Conservation (phyloP, 345 rosid genomes). For the Isatis tinctoria region DNA sequence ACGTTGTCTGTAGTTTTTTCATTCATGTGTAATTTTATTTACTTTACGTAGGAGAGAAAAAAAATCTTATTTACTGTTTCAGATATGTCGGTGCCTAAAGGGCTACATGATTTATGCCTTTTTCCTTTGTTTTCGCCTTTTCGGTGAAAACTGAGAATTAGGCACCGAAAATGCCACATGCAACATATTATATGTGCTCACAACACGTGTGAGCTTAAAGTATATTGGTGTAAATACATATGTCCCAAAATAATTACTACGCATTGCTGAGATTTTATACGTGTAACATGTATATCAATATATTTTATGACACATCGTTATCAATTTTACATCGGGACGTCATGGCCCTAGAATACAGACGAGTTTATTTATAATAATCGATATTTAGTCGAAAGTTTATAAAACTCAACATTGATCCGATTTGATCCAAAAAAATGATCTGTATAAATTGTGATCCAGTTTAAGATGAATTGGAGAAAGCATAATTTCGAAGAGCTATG, state of each 20-base stretch:
- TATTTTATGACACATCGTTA: background rate
- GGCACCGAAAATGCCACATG: slow-evolving; percentile 19
- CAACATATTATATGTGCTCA: background rate
- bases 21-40: background rate
- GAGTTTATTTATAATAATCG: background rate
- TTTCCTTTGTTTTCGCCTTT: background rate
- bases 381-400: background rate
- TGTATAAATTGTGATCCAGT: background rate
- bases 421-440: background rate
- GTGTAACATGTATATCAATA: background rate
- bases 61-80: background rate
- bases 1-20: background rate
- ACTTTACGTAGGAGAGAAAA: background rate
- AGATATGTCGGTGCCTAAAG: slow-evolving; percentile 18
- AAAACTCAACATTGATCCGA: background rate
- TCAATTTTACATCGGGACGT: background rate
- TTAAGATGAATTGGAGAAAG: background rate
- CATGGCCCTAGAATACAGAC: background rate
- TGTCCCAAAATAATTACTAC: background rate
- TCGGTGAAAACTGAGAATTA: background rate
- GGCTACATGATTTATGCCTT: background rate
- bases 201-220: slow-evolving; percentile 1
- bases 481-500: background rate
- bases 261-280: background rate
- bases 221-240: background rate